Conservation (phyloP, 2,329 filamentous ascomycete species). For the Aciculosporium take region DNA sequence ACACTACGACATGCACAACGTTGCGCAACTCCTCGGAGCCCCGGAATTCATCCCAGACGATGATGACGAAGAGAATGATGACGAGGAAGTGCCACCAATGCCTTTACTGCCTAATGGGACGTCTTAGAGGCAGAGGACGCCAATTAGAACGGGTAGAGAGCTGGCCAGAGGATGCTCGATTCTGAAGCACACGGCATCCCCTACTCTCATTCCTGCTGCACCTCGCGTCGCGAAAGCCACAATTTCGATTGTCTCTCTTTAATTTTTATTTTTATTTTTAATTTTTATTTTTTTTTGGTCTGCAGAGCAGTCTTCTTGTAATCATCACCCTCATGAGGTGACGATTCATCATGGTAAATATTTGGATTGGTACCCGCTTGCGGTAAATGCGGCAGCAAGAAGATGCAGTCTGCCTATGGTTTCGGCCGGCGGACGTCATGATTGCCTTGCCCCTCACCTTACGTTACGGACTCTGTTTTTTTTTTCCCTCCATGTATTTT, state of each 20-base stretch:
- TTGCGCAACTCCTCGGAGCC: conserved; percentile 73
- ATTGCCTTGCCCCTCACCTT: too few relatives aligned
- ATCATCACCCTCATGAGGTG: neutral
- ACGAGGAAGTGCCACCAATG: conserved; percentile 21
- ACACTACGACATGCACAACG: conserved; percentile 97
- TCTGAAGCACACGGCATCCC: too few relatives aligned
- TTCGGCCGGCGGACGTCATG: neutral
- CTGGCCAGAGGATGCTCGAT: too few relatives aligned
- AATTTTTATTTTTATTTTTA: too few relatives aligned
- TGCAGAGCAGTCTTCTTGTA: too few relatives aligned
- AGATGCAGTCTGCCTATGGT: neutral
- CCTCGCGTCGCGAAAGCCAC: too few relatives aligned
- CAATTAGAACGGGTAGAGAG: too few relatives aligned
- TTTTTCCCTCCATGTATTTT: neutral
- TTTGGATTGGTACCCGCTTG: neutral
- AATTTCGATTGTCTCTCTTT: too few relatives aligned
- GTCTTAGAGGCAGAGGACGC: conserved; percentile 11
- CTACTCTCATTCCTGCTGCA: too few relatives aligned
- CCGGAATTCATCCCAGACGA: conserved; percentile 52
- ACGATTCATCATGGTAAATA: conserved; percentile 1
- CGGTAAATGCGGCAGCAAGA: neutral
- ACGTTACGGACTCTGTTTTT: too few relatives aligned
- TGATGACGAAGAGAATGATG: conserved; percentile 25
- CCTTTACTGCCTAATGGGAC: conserved; percentile 31
- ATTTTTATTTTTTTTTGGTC: too few relatives aligned